Conservation (phyloP, 352 stramenopile genomes). For the Phytophthora niederhauseri region DNA sequence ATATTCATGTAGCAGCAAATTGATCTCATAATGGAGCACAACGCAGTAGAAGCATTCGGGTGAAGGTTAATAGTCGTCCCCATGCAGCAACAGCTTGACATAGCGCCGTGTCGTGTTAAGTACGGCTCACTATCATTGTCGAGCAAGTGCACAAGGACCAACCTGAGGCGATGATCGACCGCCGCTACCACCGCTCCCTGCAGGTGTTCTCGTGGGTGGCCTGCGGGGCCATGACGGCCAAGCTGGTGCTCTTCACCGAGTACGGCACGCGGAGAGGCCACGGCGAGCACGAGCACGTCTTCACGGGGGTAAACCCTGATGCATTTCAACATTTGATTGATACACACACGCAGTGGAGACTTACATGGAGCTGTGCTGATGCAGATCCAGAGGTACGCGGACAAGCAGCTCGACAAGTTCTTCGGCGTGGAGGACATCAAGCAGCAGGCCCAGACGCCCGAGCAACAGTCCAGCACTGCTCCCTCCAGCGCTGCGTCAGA, state of each 20-base stretch:
- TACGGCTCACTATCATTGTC: neutral
- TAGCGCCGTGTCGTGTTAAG: neutral
- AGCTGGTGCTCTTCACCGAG: conserved; percentile 89
- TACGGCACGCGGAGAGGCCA: conserved; percentile 58
- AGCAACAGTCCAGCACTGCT: conserved; percentile 16
- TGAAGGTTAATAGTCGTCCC: neutral
- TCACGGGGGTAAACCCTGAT: conserved; percentile 59
- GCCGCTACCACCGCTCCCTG: conserved; percentile 83
- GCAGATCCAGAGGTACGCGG: conserved; percentile 74
- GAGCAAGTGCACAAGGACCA: conserved; percentile 1
- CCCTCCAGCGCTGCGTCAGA: conserved; percentile 6
- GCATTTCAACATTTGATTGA: neutral
- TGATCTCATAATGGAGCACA: conserved; percentile 13
- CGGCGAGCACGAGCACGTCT: conserved; percentile 73
- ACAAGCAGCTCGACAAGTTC: conserved; percentile 87
- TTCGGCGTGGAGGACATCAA: conserved; percentile 83
- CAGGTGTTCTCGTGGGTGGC: conserved; percentile 85
- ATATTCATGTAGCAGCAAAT: conserved; percentile 9
- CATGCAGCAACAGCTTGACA: neutral
- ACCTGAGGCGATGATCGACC: conserved; percentile 74
- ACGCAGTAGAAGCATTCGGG: neutral
- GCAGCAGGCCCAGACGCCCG: conserved; percentile 27
- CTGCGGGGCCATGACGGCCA: conserved; percentile 80
- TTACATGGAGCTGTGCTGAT: neutral
- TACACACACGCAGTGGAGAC: neutral